phyloP scores from a whole-genome alignment of 139 green algal species.

The Auxenochlorella protothecoides region DNA sequence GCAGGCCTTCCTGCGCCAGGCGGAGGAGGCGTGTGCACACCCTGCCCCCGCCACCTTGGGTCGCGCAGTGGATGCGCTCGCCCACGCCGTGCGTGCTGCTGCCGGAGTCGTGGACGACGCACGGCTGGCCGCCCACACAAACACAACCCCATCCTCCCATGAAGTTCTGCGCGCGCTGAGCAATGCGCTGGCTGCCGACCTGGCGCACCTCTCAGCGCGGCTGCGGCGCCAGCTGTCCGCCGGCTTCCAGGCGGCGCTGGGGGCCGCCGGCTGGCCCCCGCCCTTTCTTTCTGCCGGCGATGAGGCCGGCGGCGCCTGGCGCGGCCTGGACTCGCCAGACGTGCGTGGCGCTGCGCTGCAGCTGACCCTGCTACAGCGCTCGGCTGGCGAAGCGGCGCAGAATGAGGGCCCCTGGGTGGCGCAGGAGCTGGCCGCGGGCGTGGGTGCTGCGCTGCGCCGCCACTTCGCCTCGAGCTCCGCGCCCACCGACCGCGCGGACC shows the following conservation, averaged over 20 bases:
- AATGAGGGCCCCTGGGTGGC: slow-evolving; percentile 24
- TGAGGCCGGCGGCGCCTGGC: not conserved
- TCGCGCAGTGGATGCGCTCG: too few species aligned
- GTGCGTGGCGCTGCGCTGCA: slow-evolving; percentile 23
- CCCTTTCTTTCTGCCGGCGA: slow-evolving; percentile 1
- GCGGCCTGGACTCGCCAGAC: slow-evolving; percentile 14
- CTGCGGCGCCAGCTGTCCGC: slow-evolving; percentile 2
- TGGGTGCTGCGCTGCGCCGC: slow-evolving; percentile 11
- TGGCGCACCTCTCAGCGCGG: too few species aligned
- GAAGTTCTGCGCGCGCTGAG: not conserved
- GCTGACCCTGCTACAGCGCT: slow-evolving; percentile 7
- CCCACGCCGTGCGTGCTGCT: slow-evolving; percentile 1
- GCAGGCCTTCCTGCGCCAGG: slow-evolving; percentile 14
- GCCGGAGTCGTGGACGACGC: not conserved
- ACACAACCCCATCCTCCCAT: not conserved
- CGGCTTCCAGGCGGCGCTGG: slow-evolving; percentile 3
- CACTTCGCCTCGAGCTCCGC: slow-evolving; percentile 21
- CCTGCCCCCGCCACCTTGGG: too few species aligned
- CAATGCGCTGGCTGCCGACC: too few species aligned
- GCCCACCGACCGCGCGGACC: slow-evolving; percentile 27
- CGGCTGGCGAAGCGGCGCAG: slow-evolving; percentile 2
- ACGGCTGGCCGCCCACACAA: not conserved
- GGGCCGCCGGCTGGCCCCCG: slow-evolving; percentile 11
- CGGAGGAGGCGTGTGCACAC: slow-evolving; percentile 8
- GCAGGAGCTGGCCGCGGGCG: slow-evolving; percentile 19